A percentile compares a stretch with the other conserved stretches of the same genome.
Evolutionary conservation across 495 filamentous ascomycete species (phyloP).

Genomic region (Lindgomyces ingoldianus): DNA sequence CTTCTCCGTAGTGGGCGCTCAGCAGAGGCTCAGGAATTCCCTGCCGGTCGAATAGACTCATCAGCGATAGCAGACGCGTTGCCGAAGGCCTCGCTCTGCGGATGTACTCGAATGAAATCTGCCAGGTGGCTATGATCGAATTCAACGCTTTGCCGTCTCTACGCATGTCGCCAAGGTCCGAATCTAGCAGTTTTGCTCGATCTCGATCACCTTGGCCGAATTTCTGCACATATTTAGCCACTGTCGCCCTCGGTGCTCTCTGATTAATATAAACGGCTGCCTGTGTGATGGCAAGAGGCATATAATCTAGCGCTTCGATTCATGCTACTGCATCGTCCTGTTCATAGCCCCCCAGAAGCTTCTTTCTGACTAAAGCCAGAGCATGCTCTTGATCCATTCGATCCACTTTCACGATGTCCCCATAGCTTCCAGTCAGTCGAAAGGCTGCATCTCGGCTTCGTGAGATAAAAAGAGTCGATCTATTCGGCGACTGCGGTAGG

Average conservation of each 20-base stretch:
- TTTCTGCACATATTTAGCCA: constrained; percentile 44
- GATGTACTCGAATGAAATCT: constrained; percentile 50
- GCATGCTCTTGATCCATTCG: constrained; percentile 45
- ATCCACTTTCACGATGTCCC: constrained; percentile 47
- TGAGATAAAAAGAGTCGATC: constrained; percentile 25
- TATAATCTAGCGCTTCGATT: constrained; percentile 28
- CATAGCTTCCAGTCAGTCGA: constrained; percentile 41
- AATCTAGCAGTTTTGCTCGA: constrained; percentile 45
- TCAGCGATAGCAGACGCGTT: constrained; percentile 36
- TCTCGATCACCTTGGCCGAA: constrained; percentile 46
- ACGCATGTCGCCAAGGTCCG: constrained; percentile 44
- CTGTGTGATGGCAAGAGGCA: constrained; percentile 32
- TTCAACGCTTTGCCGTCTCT: constrained; percentile 49
- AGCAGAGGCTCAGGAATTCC: constrained; percentile 38
- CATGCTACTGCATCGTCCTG: constrained; percentile 15
- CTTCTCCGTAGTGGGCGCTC: constrained; percentile 8
- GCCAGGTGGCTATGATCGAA: constrained; percentile 52
- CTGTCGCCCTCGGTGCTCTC: constrained; percentile 36
- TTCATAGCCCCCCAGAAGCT: constrained; percentile 36
- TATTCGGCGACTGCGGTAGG: constrained; percentile 19
- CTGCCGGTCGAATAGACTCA: constrained; percentile 37
- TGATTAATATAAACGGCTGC: constrained; percentile 30
- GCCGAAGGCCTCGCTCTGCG: constrained; percentile 35
- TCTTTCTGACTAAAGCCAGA: constrained; percentile 47
- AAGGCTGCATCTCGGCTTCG: constrained; percentile 29